Conservation (phyloP, 148 eudicot species). For the Heliosperma pusillum region DNA sequence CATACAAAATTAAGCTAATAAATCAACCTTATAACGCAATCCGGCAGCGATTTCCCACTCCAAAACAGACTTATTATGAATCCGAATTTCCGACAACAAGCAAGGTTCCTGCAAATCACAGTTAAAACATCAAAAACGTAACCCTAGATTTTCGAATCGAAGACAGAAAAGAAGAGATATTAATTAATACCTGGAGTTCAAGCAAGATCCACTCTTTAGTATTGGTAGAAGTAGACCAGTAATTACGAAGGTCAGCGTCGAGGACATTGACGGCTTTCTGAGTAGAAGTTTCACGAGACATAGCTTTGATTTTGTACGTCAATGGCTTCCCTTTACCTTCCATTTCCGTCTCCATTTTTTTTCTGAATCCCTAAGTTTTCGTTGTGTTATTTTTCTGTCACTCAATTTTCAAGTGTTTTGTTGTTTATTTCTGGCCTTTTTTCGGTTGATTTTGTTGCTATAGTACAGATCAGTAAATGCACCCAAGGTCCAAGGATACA, state of each 20-base stretch:
- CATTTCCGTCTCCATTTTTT: slow-evolving; percentile 50
- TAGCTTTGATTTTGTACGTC: slow-evolving; percentile 63
- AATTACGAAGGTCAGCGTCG: slow-evolving; percentile 70
- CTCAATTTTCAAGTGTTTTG: not conserved
- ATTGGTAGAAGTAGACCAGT: slow-evolving; percentile 79
- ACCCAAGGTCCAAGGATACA: no score
- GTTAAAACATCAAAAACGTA: not conserved
- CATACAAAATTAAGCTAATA: not conserved
- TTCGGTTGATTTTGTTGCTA: not conserved
- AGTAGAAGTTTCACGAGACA: slow-evolving; percentile 63
- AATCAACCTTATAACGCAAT: slow-evolving; percentile 71
- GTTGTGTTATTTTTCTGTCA: not conserved
- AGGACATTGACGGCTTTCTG: slow-evolving; percentile 63
- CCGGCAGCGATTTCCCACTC: slow-evolving; percentile 89
- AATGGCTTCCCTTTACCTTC: slow-evolving; percentile 62
- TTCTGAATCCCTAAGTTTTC: not conserved
- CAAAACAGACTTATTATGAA: slow-evolving; percentile 77
- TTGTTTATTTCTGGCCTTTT: not conserved
- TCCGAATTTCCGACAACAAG: slow-evolving; percentile 64
- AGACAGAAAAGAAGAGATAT: not conserved
- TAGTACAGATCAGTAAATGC: no score
- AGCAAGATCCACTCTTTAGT: slow-evolving; percentile 89
- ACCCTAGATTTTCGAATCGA: not conserved
- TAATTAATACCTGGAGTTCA: slow-evolving; percentile 50
- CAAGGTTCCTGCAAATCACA: slow-evolving; percentile 62